Percentiles rank a stretch among this genome's conserved stretches.
Evolutionary conservation across 805 yeast genomes (phyloP).

Genomic region (Kluyveromyces siamensis): DNA sequence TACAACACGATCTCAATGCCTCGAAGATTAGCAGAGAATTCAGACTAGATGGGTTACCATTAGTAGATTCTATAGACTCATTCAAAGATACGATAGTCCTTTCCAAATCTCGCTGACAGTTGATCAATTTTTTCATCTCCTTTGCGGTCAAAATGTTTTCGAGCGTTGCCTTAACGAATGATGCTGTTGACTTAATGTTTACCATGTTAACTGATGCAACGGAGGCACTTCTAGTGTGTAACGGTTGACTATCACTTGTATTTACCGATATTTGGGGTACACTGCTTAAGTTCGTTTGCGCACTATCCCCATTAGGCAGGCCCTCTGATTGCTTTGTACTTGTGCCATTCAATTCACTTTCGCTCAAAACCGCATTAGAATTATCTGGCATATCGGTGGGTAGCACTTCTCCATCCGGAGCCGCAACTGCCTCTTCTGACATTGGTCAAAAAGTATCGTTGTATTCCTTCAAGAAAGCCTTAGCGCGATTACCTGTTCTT

Average conservation of each 20-base stretch:
- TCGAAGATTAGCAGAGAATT: conserved; percentile 57
- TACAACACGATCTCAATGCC: conserved; percentile 68
- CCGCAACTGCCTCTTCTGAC: background rate
- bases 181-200: conserved; percentile 25
- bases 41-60: conserved; percentile 24
- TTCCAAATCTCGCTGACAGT: conserved; percentile 25
- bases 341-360: background rate
- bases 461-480: background rate
- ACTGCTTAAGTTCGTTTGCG: background rate
- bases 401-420: background rate
- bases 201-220: conserved; percentile 4
- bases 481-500: background rate
- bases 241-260: background rate
- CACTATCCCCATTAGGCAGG: background rate
- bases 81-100: conserved; percentile 24
- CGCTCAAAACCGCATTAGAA: background rate
- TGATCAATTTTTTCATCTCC: conserved; percentile 45
- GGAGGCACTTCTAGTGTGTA: conserved; percentile 2
- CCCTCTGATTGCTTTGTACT: background rate
- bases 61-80: conserved; percentile 19
- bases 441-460: background rate
- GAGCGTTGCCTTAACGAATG: conserved; percentile 48
- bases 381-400: background rate
- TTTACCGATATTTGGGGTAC: background rate
- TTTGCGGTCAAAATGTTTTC: conserved; percentile 47